Base-by-base conservation (phyloP, 768 basidiomycete species). In the Coprinopsis sp. region DNA sequence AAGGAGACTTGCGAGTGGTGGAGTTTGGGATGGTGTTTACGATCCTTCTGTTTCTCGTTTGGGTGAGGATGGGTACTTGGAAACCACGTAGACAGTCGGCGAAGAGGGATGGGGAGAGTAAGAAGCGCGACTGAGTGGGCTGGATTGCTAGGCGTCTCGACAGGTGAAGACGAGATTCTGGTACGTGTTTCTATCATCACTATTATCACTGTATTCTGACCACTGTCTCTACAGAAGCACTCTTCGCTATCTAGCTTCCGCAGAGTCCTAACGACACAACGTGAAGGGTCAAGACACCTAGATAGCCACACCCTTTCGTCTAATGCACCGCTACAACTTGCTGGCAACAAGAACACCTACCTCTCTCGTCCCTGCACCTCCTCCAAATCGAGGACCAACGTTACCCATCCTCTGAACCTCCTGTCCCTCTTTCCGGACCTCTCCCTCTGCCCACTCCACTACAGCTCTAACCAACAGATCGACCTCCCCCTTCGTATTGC, bases 401-500 rank as follows among this genome's bases (percentile, higher is more conserved):
- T 18, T 18, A 10, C 34, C 34, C 34, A 37, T 8, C n/a, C 10
- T 28, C 33, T 33, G 34, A 45, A 30, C n/a, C 19, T 3, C 13
- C 21, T 16, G 37, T 31, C 41, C 49, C 43, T 40, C 48, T n/a
- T n/a, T n/a, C n/a, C n/a, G n/a, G 47, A 18, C 21, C 38, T 65
- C 68, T 28, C 64, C 70, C 25, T 59, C 48, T 1, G 72, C 78
- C 79, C 79, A 82, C 16, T 46, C 55, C 1, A 79, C 48, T 37
- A 83, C 70, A 1, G 72, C 78, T 2, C 60, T 46, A 0, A 79
- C 72, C 16, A 96, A 65, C 12, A 64, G 58, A 30, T 79, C 75
- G 3, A 95, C 72, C 23, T 94, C 83, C 30, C 66, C 71, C 50
- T 44, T 58, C 12, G 81, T 79, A 56, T 94, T 91, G 1, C 75